A percentile compares a stretch with the other conserved stretches of the same genome.
Conservation (phyloP, 257 asterid species). For the Penstemon barbatus region DNA sequence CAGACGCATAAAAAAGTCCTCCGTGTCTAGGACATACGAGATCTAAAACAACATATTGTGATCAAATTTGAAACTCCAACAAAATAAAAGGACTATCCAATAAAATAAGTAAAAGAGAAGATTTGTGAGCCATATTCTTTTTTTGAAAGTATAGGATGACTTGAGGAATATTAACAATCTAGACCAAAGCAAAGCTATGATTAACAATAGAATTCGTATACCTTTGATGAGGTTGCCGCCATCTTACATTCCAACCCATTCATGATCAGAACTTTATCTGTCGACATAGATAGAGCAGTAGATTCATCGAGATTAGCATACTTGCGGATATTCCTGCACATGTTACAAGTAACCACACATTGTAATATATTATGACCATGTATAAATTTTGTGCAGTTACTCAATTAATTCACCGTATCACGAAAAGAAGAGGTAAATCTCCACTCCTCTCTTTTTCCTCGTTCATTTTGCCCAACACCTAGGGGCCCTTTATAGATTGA, state of each 20-base stretch:
- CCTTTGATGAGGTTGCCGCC: slow-evolving; percentile 90
- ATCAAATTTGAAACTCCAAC: slow-evolving; percentile 6
- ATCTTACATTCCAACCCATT: slow-evolving; percentile 95
- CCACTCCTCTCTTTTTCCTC: neutral
- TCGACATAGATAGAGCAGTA: slow-evolving; percentile 54
- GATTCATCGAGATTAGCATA: slow-evolving; percentile 53
- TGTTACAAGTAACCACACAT: slow-evolving; percentile 23
- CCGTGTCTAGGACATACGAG: slow-evolving; percentile 87
- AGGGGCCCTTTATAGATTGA: too few species aligned
- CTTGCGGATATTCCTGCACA: slow-evolving; percentile 67
- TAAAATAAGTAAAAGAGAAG: neutral
- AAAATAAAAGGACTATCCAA: neutral
- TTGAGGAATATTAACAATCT: too few species aligned
- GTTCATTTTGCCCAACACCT: neutral
- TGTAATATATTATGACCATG: neutral
- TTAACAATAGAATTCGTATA: slow-evolving; percentile 28
- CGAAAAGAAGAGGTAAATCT: neutral
- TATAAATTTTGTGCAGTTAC: too few species aligned
- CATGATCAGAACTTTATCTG: slow-evolving; percentile 61
- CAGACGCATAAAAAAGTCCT: slow-evolving; percentile 77
- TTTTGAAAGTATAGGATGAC: too few species aligned
- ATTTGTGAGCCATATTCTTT: slow-evolving; percentile 1
- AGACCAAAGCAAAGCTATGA: too few species aligned
- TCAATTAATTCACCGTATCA: too few species aligned
- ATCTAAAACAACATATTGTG: slow-evolving; percentile 50